Conservation (phyloP, 192 early-diverging fungal genomes). For the Backusella sp. region DNA sequence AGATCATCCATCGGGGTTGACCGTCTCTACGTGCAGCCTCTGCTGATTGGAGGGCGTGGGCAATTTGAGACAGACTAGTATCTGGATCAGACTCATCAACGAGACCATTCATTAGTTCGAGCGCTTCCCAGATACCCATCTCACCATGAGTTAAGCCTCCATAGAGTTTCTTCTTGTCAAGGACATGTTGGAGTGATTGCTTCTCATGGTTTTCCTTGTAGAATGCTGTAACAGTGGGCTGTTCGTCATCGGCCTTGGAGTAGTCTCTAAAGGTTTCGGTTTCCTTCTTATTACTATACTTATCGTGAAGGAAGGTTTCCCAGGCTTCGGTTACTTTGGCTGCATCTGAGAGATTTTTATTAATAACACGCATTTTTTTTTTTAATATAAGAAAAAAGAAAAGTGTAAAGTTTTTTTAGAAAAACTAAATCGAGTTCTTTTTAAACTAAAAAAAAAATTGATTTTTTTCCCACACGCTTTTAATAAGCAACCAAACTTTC, state of each 20-base stretch:
- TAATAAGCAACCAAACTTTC: background rate
- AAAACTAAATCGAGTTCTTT: background rate
- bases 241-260: constrained; percentile 10
- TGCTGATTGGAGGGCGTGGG: constrained; percentile 50
- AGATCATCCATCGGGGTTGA: constrained; percentile 49
- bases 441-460: background rate
- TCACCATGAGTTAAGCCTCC: constrained; percentile 8
- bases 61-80: constrained; percentile 47
- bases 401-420: background rate
- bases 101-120: constrained; percentile 43
- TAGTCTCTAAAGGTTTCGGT: constrained; percentile 23
- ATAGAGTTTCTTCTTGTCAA: constrained; percentile 27
- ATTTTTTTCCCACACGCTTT: background rate
- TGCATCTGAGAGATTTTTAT: constrained; percentile 20
- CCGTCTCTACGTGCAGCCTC: constrained; percentile 44
- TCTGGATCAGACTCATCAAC: constrained; percentile 55
- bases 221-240: constrained; percentile 22
- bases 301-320: constrained; percentile 26
- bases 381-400: constrained; percentile 9
- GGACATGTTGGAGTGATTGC: constrained; percentile 36
- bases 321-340: constrained; percentile 28
- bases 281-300: constrained; percentile 27
- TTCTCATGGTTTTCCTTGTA: constrained; percentile 43
- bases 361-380: constrained; percentile 19
- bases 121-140: constrained; percentile 49